phyloP scores from a whole-genome alignment of 495 filamentous ascomycete species.

The Hypoxylon fuscum region DNA sequence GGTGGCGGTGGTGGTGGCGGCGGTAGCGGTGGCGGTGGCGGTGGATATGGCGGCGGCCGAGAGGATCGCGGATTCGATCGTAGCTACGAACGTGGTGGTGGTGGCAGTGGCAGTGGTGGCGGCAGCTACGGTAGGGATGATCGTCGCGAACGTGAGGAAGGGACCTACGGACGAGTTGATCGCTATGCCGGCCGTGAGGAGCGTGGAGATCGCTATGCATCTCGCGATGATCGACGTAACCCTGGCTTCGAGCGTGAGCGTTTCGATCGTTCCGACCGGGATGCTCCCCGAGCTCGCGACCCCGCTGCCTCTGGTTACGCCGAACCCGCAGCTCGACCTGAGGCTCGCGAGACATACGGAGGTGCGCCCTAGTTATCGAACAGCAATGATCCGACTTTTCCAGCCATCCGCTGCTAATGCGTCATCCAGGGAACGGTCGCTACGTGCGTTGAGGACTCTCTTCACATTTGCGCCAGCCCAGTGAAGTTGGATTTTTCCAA shows the following conservation, averaged over 20 bases:
- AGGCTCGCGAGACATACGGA: constrained; percentile 68
- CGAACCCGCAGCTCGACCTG: constrained; percentile 68
- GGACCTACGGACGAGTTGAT: constrained; percentile 49
- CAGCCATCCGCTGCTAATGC: constrained; percentile 31
- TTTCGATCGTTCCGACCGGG: constrained; percentile 62
- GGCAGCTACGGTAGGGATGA: constrained; percentile 66
- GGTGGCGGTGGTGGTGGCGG: constrained; percentile 7
- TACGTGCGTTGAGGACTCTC: constrained; percentile 22
- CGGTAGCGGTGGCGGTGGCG: constrained; percentile 38
- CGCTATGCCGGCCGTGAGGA: constrained; percentile 59
- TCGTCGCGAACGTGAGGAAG: constrained; percentile 64
- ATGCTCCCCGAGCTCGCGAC: constrained; percentile 58
- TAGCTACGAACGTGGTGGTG: constrained; percentile 63
- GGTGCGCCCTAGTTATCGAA: constrained; percentile 45
- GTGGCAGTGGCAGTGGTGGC: constrained; percentile 59
- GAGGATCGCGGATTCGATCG: constrained; percentile 69
- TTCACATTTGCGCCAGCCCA: constrained; percentile 13
- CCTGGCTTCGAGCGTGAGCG: constrained; percentile 64
- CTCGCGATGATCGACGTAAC: constrained; percentile 61
- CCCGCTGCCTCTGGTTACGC: constrained; percentile 61
- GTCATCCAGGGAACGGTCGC: constrained; percentile 37
- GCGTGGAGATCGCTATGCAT: constrained; percentile 48
- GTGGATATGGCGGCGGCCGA: constrained; percentile 59
- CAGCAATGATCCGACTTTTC: constrained; percentile 16
- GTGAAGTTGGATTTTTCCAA: constrained; percentile 22